Conservation (phyloP, 2,329 filamentous ascomycete species). For the Fusarium duplospermum region DNA sequence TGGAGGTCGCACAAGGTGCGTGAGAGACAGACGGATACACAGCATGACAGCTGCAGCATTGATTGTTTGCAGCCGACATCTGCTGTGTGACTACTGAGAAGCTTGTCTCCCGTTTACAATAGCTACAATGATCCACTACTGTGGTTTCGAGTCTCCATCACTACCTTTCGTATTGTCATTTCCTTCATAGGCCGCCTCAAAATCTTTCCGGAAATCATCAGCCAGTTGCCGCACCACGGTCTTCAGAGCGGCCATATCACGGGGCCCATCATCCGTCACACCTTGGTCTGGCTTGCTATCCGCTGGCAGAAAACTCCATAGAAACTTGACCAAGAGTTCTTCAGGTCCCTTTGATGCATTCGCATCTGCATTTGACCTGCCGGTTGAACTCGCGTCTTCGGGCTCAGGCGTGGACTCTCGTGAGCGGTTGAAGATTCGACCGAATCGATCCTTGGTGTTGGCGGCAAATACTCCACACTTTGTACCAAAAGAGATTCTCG, state of each 20-base stretch:
- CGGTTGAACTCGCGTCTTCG: not conserved
- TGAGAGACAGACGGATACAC: not conserved
- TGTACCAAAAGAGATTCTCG: not conserved
- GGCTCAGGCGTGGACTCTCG: constrained; percentile 9
- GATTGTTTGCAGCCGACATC: constrained; percentile 6
- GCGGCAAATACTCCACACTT: not conserved
- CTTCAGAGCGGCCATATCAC: not conserved
- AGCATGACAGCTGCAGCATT: constrained; percentile 10
- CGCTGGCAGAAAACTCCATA: constrained; percentile 2
- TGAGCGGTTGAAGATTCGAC: not conserved
- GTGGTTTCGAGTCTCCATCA: not conserved
- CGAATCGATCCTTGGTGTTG: not conserved
- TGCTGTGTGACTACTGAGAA: not conserved
- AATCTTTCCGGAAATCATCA: not conserved
- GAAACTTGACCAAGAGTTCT: not conserved
- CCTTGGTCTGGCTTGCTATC: not conserved
- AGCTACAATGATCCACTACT: not conserved
- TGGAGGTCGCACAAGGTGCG: not conserved
- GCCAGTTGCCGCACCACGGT: not conserved
- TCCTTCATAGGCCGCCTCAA: not conserved
- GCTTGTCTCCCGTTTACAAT: not conserved
- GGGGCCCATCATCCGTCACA: not conserved
- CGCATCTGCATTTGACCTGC: not conserved
- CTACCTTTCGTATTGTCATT: not conserved
- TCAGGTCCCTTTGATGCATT: not conserved